Conservation (phyloP, 1,284 basidiomycete species). For the Lentinus polychrous region DNA sequence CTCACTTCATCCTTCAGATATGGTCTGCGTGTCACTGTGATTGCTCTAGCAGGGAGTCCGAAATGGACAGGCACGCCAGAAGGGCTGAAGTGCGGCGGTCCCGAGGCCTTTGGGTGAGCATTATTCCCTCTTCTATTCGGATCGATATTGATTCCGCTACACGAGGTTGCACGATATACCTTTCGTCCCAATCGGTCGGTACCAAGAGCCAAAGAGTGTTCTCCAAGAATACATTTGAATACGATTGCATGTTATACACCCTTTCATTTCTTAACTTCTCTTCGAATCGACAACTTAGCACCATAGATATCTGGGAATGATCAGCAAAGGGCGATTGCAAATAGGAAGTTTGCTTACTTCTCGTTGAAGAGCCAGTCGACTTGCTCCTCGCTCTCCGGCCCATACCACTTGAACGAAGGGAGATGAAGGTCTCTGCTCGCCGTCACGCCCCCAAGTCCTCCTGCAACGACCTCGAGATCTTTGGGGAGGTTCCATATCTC, state of each 20-base stretch:
- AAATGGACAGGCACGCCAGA: conserved; percentile 47
- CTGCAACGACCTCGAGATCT: conserved; percentile 24
- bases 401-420: conserved; percentile 54
- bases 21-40: conserved; percentile 48
- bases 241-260: too few relatives aligned
- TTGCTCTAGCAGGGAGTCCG: conserved; percentile 50
- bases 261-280: too few relatives aligned
- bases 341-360: conserved; percentile 16
- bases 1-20: conserved; percentile 29
- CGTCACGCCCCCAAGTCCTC: conserved; percentile 32
- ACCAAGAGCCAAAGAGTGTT: conserved; percentile 23
- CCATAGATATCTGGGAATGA: conserved; percentile 4
- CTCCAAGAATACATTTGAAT: conserved; percentile 16
- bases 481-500: conserved; percentile 50
- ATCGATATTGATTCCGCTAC: not conserved
- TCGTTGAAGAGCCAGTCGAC: conserved; percentile 53
- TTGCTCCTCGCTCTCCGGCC: conserved; percentile 28
- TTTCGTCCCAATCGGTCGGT: conserved; percentile 23
- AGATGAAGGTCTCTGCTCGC: conserved; percentile 39
- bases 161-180: conserved; percentile 19
- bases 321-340: not conserved
- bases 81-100: conserved; percentile 47
- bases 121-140: not conserved
- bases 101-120: conserved; percentile 28
- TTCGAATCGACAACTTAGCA: not conserved